Percentiles rank a stretch among this genome's conserved stretches.
Conservation (phyloP, 345 rosid species). For the Eucalyptus marginata region DNA sequence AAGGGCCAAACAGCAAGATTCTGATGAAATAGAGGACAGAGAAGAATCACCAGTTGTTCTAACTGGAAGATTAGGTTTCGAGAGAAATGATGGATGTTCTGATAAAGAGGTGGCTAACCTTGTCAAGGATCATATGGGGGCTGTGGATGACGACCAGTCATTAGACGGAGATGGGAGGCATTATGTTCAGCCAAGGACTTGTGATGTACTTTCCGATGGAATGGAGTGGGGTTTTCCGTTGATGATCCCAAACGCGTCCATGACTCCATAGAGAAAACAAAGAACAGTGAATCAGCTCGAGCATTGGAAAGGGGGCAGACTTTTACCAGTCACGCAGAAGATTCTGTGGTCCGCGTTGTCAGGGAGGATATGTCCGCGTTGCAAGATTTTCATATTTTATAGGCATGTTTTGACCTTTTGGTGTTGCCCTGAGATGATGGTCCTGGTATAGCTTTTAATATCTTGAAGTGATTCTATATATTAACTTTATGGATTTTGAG, state of each 20-base stretch:
- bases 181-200: background rate
- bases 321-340: background rate
- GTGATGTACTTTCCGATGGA: background rate
- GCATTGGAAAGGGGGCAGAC: background rate
- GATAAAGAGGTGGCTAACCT: background rate
- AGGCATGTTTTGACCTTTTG: too few species aligned
- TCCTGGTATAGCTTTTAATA: too few species aligned
- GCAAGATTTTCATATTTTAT: too few species aligned
- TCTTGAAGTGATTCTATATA: too few species aligned
- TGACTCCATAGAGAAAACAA: background rate
- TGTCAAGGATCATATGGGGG: background rate
- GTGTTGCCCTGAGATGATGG: too few species aligned
- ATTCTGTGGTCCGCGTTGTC: background rate
- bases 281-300: background rate
- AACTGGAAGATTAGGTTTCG: background rate
- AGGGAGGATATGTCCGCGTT: conserved; percentile 14
- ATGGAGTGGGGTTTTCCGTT: background rate
- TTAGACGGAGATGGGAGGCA: conserved; percentile 1
- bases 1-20: conserved; percentile 13
- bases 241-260: background rate
- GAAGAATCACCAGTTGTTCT: background rate
- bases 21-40: background rate
- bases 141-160: background rate
- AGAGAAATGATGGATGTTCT: background rate
- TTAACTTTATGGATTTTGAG: too few species aligned